phyloP scores from a whole-genome alignment of 176 grass and related monocot genomes.

The Bromus sterilis region DNA sequence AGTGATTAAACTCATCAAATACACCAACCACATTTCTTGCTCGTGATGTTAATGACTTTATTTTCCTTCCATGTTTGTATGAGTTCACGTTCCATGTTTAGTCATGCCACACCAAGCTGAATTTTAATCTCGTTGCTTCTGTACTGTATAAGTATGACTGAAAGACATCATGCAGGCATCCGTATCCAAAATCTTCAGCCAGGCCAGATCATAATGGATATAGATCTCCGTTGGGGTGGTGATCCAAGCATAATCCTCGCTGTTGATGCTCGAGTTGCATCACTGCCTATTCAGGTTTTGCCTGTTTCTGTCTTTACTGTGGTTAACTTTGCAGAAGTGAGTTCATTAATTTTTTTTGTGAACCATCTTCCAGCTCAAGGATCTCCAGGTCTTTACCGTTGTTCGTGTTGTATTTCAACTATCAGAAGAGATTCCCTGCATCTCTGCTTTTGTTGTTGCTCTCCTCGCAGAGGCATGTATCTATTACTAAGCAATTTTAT shows the following conservation, averaged over 20 bases:
- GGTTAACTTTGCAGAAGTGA: not conserved
- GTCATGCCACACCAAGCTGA: not conserved
- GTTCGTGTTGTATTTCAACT: slow-evolving; percentile 97
- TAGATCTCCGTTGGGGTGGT: slow-evolving; percentile 98
- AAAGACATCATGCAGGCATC: slow-evolving; percentile 47
- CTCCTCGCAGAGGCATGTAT: slow-evolving; percentile 77
- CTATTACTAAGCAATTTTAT: slow-evolving; percentile 4
- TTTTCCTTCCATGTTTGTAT: not conserved
- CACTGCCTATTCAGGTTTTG: slow-evolving; percentile 89
- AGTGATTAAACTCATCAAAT: too few relatives aligned
- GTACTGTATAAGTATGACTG: slow-evolving; percentile 1
- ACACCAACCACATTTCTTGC: too few relatives aligned
- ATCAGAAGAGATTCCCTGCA: slow-evolving; percentile 91
- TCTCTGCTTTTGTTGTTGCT: slow-evolving; percentile 94
- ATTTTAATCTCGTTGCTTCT: not conserved
- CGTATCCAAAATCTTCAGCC: slow-evolving; percentile 86
- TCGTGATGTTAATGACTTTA: not conserved
- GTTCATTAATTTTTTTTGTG: slow-evolving; percentile 10
- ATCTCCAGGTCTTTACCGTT: slow-evolving; percentile 89
- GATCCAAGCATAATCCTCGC: slow-evolving; percentile 96
- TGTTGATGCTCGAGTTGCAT: slow-evolving; percentile 89
- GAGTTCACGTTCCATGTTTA: slow-evolving; percentile 12
- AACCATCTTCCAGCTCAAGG: slow-evolving; percentile 63
- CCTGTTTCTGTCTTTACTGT: not conserved
- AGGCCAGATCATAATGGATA: slow-evolving; percentile 95